Conservation (phyloP, 2,329 filamentous ascomycete species). For the Lachnellula hyalina region DNA sequence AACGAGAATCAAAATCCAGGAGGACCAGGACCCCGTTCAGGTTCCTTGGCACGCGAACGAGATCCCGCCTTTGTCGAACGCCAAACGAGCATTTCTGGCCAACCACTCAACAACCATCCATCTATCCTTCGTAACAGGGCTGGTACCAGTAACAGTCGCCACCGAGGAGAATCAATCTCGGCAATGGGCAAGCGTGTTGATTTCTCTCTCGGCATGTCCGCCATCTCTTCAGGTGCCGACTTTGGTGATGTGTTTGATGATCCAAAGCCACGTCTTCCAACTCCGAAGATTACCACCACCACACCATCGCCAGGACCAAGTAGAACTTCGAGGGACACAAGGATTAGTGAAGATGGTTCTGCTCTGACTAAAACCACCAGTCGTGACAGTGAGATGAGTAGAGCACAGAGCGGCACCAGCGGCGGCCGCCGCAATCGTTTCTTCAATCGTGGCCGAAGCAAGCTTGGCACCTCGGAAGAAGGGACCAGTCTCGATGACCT, state of each 20-base stretch:
- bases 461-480: slow-evolving; percentile 21
- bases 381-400: slow-evolving; percentile 26
- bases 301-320: slow-evolving; percentile 18
- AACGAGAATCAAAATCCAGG: slow-evolving; percentile 12
- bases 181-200: slow-evolving; percentile 59
- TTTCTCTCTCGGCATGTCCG: slow-evolving; percentile 64
- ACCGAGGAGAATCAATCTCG: slow-evolving; percentile 51
- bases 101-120: slow-evolving; percentile 32
- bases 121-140: slow-evolving; percentile 52
- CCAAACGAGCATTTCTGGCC: slow-evolving; percentile 23
- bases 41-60: slow-evolving; percentile 21
- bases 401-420: slow-evolving; percentile 29
- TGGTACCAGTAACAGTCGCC: slow-evolving; percentile 36
- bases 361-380: slow-evolving; percentile 15
- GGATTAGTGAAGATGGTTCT: slow-evolving; percentile 14
- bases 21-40: slow-evolving; percentile 28
- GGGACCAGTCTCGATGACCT: slow-evolving; percentile 26
- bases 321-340: slow-evolving; percentile 4
- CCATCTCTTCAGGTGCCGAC: slow-evolving; percentile 51
- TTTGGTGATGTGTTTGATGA: slow-evolving; percentile 63
- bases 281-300: slow-evolving; percentile 34
- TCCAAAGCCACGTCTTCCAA: slow-evolving; percentile 33
- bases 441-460: slow-evolving; percentile 45
- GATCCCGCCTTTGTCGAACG: slow-evolving; percentile 35
- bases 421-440: slow-evolving; percentile 55